Conservation (phyloP, 257 asterid genomes). For the Capsicum chinense region DNA sequence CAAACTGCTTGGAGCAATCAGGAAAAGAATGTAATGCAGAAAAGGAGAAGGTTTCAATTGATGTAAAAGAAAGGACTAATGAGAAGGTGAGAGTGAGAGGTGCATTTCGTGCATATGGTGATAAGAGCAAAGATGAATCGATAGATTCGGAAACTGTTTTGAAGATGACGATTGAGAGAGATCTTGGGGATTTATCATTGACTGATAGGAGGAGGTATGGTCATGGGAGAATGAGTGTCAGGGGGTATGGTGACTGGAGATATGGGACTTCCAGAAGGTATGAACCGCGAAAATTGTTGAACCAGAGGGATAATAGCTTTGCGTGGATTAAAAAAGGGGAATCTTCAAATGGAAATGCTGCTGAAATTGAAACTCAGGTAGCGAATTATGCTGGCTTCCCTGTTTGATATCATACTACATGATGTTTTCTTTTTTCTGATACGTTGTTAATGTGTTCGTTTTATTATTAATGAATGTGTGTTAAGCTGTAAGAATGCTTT, state of each 20-base stretch:
- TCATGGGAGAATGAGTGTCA: constrained; percentile 23
- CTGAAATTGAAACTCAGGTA: constrained; percentile 45
- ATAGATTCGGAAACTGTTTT: constrained; percentile 8
- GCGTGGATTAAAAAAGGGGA: constrained; percentile 62
- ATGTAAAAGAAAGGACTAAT: constrained; percentile 29
- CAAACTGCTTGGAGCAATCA: background rate
- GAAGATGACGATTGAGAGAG: constrained; percentile 29
- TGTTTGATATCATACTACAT: background rate
- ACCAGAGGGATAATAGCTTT: constrained; percentile 31
- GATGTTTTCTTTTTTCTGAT: background rate
- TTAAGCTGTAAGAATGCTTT: background rate
- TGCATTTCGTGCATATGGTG: background rate
- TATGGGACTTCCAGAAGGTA: constrained; percentile 27
- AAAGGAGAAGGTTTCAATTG: constrained; percentile 26
- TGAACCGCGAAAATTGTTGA: constrained; percentile 7
- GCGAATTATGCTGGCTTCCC: constrained; percentile 17
- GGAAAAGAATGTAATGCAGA: background rate
- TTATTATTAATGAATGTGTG: background rate
- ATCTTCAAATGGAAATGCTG: constrained; percentile 35
- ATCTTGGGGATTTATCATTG: constrained; percentile 17
- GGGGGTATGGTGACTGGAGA: constrained; percentile 35
- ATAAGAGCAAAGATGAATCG: constrained; percentile 31
- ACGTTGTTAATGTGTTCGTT: background rate
- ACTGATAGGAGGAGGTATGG: constrained; percentile 23
- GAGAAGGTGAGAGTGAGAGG: constrained; percentile 31